These are phyloP conservation scores for Jasminum sambac DNA, from an alignment of 257 asterid genomes.

Conservation along the genomic window DNA sequence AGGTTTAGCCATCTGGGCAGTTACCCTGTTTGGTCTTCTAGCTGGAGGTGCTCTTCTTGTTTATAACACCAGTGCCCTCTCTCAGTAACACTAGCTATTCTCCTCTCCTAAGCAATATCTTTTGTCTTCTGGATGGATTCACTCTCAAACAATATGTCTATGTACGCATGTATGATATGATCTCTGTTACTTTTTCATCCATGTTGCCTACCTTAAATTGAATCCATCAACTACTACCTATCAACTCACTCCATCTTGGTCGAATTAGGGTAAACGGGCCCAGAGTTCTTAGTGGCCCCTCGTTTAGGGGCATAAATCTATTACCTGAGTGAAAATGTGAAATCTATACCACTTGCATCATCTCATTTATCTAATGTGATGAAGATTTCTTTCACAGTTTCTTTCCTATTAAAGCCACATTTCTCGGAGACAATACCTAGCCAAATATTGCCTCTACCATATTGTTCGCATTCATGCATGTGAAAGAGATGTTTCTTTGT, in stretches of 20 bases:
- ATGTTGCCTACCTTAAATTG: not conserved
- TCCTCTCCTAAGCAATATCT: slow-evolving; percentile 14
- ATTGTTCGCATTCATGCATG: too few relatives aligned
- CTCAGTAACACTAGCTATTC: slow-evolving; percentile 51
- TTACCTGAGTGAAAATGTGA: too few relatives aligned
- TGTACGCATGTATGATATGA: too few relatives aligned
- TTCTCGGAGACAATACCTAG: too few relatives aligned
- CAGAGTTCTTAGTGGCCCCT: not conserved
- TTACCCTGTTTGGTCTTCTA: slow-evolving; percentile 66
- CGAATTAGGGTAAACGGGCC: too few relatives aligned
- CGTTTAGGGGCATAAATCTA: too few relatives aligned
- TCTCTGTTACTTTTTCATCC: not conserved
- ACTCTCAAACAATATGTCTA: not conserved
- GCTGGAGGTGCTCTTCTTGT: slow-evolving; percentile 97
- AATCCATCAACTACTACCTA: not conserved
- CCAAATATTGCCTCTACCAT: too few relatives aligned
- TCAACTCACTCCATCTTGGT: not conserved
- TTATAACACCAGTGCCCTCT: slow-evolving; percentile 94
- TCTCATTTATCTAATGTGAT: too few relatives aligned
- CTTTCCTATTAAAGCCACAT: too few relatives aligned
- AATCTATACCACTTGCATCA: too few relatives aligned
- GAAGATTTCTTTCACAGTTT: too few relatives aligned
- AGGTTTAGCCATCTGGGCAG: slow-evolving; percentile 92
- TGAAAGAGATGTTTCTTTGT: too few relatives aligned
- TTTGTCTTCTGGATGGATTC: slow-evolving; percentile 18